A percentile compares a stretch with the other conserved stretches of the same genome.
Conservation (phyloP, 1,139 yeast species). For the Candida pseudoviswanathii region DNA sequence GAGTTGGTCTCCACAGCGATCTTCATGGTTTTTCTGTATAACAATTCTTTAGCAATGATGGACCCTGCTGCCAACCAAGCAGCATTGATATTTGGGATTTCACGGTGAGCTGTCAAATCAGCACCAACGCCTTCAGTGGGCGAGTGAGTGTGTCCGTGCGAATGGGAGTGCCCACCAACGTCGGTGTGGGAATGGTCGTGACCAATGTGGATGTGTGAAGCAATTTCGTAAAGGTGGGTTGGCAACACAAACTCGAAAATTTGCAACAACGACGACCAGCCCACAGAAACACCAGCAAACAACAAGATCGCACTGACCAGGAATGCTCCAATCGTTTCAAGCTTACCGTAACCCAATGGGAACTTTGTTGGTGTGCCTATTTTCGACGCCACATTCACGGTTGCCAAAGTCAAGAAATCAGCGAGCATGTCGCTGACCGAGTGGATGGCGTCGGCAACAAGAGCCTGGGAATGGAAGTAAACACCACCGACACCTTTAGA, state of each 20-base stretch:
- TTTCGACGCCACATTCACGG: slow-evolving; percentile 76
- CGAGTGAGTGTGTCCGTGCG: slow-evolving; percentile 45
- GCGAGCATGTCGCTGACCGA: slow-evolving; percentile 88
- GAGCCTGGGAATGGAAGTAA: slow-evolving; percentile 90
- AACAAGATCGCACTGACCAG: slow-evolving; percentile 82
- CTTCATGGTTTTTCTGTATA: slow-evolving; percentile 77
- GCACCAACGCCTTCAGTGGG: slow-evolving; percentile 15
- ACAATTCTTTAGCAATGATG: slow-evolving; percentile 81
- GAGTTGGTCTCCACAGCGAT: slow-evolving; percentile 80
- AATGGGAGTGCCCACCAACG: slow-evolving; percentile 24
- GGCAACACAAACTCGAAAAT: slow-evolving; percentile 72
- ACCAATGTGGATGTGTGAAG: slow-evolving; percentile 49
- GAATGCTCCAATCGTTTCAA: slow-evolving; percentile 89
- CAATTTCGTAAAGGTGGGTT: slow-evolving; percentile 43
- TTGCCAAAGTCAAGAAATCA: slow-evolving; percentile 84
- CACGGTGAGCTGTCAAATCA: slow-evolving; percentile 20
- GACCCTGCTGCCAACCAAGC: slow-evolving; percentile 96
- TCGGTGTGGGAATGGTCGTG: slow-evolving; percentile 54
- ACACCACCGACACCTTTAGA: slow-evolving; percentile 90
- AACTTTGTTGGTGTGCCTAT: slow-evolving; percentile 62
- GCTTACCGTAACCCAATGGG: slow-evolving; percentile 91
- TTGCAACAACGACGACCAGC: slow-evolving; percentile 79
- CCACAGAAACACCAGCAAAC: slow-evolving; percentile 88
- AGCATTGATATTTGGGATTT: slow-evolving; percentile 78
- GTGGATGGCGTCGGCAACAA: slow-evolving; percentile 92